These are phyloP conservation scores for Phanerochaete sordida DNA, from an alignment of 768 basidiomycete genomes.

Conservation along the genomic window DNA sequence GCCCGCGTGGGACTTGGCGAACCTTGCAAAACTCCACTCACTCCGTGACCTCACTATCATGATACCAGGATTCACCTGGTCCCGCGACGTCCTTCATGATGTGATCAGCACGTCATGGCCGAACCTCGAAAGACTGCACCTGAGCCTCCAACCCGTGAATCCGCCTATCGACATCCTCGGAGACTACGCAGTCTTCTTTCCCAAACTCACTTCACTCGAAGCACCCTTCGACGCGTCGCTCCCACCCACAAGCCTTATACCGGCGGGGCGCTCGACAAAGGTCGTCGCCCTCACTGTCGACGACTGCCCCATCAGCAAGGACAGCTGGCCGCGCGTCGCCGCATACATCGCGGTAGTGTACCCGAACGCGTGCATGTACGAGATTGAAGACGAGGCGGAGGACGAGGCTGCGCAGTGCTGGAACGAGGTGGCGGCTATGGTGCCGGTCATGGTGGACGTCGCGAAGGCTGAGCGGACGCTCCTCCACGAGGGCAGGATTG, in stretches of 20 bases:
- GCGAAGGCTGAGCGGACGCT: background rate
- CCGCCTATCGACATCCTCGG: background rate
- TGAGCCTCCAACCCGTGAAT: background rate
- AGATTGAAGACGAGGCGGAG: background rate
- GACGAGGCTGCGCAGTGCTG: background rate
- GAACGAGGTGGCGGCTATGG: background rate
- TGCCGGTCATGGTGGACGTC: background rate
- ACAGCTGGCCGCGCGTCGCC: background rate
- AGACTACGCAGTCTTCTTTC: background rate
- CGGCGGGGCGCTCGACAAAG: background rate
- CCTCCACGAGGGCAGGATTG: background rate
- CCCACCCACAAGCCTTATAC: background rate
- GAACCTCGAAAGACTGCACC: background rate
- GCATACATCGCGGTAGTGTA: background rate
- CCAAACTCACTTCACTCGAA: background rate
- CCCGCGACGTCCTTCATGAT: background rate
- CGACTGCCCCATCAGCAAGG: background rate
- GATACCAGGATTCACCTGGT: background rate
- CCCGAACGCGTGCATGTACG: background rate
- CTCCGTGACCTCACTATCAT: background rate
- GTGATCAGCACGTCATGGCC: background rate
- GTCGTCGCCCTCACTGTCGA: background rate
- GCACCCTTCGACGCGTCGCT: background rate
- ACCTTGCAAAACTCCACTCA: background rate
- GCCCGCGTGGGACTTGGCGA: background rate